Evolutionary conservation across 2,329 filamentous ascomycete species (phyloP), one percentile per base, ranked within the genome.

Genomic region (Botrytis deweyae): DNA sequence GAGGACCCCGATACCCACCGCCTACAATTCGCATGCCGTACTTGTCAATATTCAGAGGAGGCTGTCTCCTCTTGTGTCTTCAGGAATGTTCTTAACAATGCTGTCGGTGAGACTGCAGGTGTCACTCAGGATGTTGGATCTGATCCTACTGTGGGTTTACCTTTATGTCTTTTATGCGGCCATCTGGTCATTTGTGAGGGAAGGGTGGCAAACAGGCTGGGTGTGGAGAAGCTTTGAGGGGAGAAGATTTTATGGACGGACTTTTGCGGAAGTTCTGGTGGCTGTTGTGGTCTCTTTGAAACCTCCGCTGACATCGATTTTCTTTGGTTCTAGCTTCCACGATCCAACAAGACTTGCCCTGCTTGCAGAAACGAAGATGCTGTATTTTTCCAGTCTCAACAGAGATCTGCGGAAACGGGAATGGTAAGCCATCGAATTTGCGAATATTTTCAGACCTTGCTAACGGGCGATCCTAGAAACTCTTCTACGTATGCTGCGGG

Each of bases 311-410:
- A 84, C 81, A 74, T 78, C 80, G 80, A 80, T 77, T 80, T 78
- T 80, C 81, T 80, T 78, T 79, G 76, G 79, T 78, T 87, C 81
- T 89, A 98, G 95, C 93, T 98, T 83, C 96, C 96, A 77, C 92
- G 95, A 80, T 91, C 94, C 80, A 93, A 94, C 82, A 94, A 93
- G 84, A 88, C 88, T 75, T 99, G 96, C 85, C 94, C 94, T 70
- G 88, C 87, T 78, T 99, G 97, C 87, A 88, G 89, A 78, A 92
- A 96, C 83, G 90, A 90, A 79, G 95, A 98, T 84, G 94, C 95
- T 64, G 97, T 99, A 75, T 99, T 97, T 86, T 99, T 99, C 87
- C 96, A 99, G 86, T 98, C 95, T 76, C 96, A 99, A 83, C 95
- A 98, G 86, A 92, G 96, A 84, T 97, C 92, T 78, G 93, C 94